Evolutionary conservation across 768 basidiomycete genomes (phyloP), one percentile per base, ranked within the genome.

Genomic region (Terana coerulea): DNA sequence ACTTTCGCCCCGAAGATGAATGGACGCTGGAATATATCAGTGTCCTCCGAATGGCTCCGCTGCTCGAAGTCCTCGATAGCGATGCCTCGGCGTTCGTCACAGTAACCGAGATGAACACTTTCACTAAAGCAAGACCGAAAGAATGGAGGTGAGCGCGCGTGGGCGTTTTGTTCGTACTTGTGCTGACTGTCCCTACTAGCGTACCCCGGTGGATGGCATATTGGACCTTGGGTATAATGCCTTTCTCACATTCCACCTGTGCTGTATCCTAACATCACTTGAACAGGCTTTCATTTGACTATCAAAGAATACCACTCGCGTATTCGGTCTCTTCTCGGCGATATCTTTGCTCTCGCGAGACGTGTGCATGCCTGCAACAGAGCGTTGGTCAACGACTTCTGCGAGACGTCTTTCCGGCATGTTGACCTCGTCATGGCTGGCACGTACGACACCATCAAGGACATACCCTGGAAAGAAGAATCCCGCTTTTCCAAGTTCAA

Each of bases 11-110:
- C 5, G 53, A 58, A 12, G 64, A 65, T 36, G 39, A 39, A 14
- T 67, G 65, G 64, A 55, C 62, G 4, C 45, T 64, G 12, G 22
- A 58, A 33, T 62, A 58, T 33, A 59, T 64, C 28, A 53, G 25
- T 12, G 34, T 64, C n/a, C 33, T 31, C 11, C 47, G 55, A 9
- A 49, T 64, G 2, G 57, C 47, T 14, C 48, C 55, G 5, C 31
- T 63, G 5, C 41, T 61, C n/a, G 60, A 61, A 47, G 61, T 58
- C 3, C 33, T 64, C 24, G 63, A 64, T 36, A 53, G 59, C 25
- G 59, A 64, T 41, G 41, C 44, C 4, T 62, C 59, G 19, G 37
- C 51, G 10, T 62, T 60, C 24, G 42, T 62, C 21, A 59, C 52
- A 11, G 49, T 64, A 5, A 30, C 44, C n/a, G 63, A 64, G 44